These are phyloP conservation scores for Silene conica DNA, from an alignment of 148 eudicot genomes.

Conservation along the genomic window DNA sequence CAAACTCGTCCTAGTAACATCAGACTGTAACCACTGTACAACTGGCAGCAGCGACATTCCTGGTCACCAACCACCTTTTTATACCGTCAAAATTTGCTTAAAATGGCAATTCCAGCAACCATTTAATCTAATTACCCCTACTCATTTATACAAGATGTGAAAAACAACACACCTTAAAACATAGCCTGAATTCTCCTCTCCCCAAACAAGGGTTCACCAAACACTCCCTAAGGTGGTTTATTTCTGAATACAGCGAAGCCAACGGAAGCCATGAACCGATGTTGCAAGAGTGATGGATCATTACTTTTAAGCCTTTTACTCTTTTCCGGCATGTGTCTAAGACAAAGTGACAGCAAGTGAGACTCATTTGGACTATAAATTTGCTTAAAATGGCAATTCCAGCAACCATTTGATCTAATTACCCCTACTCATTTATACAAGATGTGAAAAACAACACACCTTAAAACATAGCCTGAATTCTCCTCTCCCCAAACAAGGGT, in stretches of 20 bases:
- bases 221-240: neutral
- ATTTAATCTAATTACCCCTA: neutral
- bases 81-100: neutral
- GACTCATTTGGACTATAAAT: too few relatives aligned
- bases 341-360: neutral
- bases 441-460: neutral
- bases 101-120: neutral
- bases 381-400: neutral
- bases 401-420: neutral
- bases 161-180: neutral
- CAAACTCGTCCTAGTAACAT: neutral
- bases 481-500: neutral
- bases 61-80: too few relatives aligned
- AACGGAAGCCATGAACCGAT: too few relatives aligned
- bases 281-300: too few relatives aligned
- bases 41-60: too few relatives aligned
- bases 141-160: neutral
- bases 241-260: neutral
- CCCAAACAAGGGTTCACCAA: neutral
- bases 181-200: neutral
- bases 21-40: too few relatives aligned
- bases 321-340: too few relatives aligned
- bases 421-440: neutral
- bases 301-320: too few relatives aligned
- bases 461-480: neutral